Base-by-base conservation (phyloP, 495 filamentous ascomycete genomes). In the Immersiella caudata region DNA sequence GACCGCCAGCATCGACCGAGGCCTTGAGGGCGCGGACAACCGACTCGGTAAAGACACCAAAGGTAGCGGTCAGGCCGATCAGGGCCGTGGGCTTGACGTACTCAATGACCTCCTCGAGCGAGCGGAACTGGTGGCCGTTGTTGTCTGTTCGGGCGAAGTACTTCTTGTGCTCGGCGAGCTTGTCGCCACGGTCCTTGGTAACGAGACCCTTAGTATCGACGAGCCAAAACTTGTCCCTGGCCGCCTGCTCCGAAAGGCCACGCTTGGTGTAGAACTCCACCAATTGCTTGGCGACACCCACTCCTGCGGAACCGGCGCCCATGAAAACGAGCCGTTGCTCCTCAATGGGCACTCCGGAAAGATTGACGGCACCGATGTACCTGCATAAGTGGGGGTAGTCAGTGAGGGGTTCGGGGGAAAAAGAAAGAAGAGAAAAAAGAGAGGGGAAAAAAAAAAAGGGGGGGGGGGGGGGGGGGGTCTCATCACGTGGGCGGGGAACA, bases 181-280 rank as follows among this genome's bases (percentile, higher is more conserved):
- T 91, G 81, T 97, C 95, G 36, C 94, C 94, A 29, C 95, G 93
- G 80, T 99, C 94, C 57, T 87, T 86, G 60, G 95, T 96, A 60
- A 99, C 94, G 5, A 99, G 88, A 72, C 95, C 95, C 84, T 94
- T 93, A 72, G 93, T 96, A 82, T 99, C 95, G 64, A 99, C 94
- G 58, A 99, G 90, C 88, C 90, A 99, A 85, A 99, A 98, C 85
- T 96, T 94, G 73, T 87, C 86, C 67, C 87, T 87, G 65, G 95
- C 95, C 68, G 93, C 90, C 74, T 93, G 87, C 79, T 99, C 95
- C n/a, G 91, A 91, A 71, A 99, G 85, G 50, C 95, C 95, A 67
- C 93, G 91, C 71, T 90, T 90, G 71, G 94, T 91, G 81, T 98
- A 99, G 83, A 91, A 95, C 80, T 95, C 91, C 40, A 97, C 92